A percentile compares a stretch with the other conserved stretches of the same genome.
Conservation (phyloP, 495 filamentous ascomycete species). For the Xylaria bambusicola region DNA sequence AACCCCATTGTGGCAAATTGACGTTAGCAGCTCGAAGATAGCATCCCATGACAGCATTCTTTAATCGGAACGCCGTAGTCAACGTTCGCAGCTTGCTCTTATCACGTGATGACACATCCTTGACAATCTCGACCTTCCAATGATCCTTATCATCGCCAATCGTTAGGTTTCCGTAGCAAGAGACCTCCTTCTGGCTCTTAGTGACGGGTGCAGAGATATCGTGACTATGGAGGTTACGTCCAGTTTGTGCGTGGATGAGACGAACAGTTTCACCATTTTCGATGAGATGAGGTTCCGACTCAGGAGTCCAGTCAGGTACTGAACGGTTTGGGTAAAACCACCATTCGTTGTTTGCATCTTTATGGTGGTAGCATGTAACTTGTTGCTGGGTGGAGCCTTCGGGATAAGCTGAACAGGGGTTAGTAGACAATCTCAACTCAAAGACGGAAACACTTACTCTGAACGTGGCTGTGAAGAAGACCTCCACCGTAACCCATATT, state of each 20-base stretch:
- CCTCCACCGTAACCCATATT: slow-evolving; percentile 99
- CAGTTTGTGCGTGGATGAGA: slow-evolving; percentile 91
- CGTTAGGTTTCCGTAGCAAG: slow-evolving; percentile 94
- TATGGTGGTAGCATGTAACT: slow-evolving; percentile 98
- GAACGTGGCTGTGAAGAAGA: slow-evolving; percentile 95
- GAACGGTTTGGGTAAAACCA: slow-evolving; percentile 92
- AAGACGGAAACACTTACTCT: slow-evolving; percentile 44
- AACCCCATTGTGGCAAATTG: slow-evolving; percentile 98
- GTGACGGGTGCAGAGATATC: slow-evolving; percentile 82
- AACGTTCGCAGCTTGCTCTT: slow-evolving; percentile 85
- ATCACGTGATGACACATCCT: slow-evolving; percentile 84
- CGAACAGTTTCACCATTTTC: slow-evolving; percentile 79
- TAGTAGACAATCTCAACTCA: slow-evolving; percentile 13
- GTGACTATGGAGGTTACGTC: slow-evolving; percentile 95
- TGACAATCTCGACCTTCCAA: slow-evolving; percentile 91
- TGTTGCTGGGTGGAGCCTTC: slow-evolving; percentile 95
- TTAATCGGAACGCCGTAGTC: slow-evolving; percentile 90
- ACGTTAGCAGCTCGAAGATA: slow-evolving; percentile 95
- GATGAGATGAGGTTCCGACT: slow-evolving; percentile 65
- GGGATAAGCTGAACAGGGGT: slow-evolving; percentile 64
- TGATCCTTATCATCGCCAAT: slow-evolving; percentile 98
- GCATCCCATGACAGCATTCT: slow-evolving; percentile 80
- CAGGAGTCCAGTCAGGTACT: slow-evolving; percentile 69
- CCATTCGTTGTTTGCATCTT: slow-evolving; percentile 99
- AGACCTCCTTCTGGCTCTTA: slow-evolving; percentile 90